Evolutionary conservation across 352 stramenopile species (phyloP).

Genomic region (Phytopythium sindhum): DNA sequence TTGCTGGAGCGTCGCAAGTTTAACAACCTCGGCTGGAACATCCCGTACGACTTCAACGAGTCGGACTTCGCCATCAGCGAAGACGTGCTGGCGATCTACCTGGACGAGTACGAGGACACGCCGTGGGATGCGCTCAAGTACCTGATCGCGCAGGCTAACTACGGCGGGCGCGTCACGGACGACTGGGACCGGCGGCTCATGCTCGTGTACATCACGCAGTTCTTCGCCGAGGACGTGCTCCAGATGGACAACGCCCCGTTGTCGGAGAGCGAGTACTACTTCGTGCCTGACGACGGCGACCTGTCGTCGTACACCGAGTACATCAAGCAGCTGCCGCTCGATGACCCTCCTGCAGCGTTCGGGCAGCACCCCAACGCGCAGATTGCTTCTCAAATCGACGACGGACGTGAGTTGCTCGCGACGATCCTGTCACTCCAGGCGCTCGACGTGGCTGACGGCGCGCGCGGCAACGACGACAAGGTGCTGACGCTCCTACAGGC

Average conservation of each 20-base stretch:
- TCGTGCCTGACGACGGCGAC: slow-evolving; percentile 91
- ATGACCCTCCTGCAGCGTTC: slow-evolving; percentile 91
- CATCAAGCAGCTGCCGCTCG: slow-evolving; percentile 87
- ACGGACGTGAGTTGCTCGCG: slow-evolving; percentile 84
- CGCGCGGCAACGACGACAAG: slow-evolving; percentile 87
- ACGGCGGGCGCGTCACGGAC: slow-evolving; percentile 95
- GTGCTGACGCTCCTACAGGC: slow-evolving; percentile 80
- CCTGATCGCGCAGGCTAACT: slow-evolving; percentile 95
- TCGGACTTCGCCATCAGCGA: slow-evolving; percentile 96
- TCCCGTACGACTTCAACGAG: slow-evolving; percentile 98
- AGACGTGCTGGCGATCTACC: slow-evolving; percentile 94
- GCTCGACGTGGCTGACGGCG: slow-evolving; percentile 74
- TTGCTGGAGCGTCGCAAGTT: slow-evolving; percentile 96
- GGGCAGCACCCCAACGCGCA: slow-evolving; percentile 95
- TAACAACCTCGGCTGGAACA: slow-evolving; percentile 96
- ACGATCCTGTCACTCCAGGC: slow-evolving; percentile 91
- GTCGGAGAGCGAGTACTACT: slow-evolving; percentile 91
- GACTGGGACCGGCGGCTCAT: slow-evolving; percentile 95
- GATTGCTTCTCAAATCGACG: slow-evolving; percentile 94
- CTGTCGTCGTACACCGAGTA: slow-evolving; percentile 87
- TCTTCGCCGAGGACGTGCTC: slow-evolving; percentile 91
- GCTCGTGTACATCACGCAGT: slow-evolving; percentile 95
- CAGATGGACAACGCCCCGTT: slow-evolving; percentile 83
- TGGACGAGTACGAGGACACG: slow-evolving; percentile 91
- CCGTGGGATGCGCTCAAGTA: slow-evolving; percentile 95